Evolutionary conservation across 1,284 basidiomycete genomes (phyloP), one percentile per base, ranked within the genome.

Genomic region (Laetiporus sulphureus): DNA sequence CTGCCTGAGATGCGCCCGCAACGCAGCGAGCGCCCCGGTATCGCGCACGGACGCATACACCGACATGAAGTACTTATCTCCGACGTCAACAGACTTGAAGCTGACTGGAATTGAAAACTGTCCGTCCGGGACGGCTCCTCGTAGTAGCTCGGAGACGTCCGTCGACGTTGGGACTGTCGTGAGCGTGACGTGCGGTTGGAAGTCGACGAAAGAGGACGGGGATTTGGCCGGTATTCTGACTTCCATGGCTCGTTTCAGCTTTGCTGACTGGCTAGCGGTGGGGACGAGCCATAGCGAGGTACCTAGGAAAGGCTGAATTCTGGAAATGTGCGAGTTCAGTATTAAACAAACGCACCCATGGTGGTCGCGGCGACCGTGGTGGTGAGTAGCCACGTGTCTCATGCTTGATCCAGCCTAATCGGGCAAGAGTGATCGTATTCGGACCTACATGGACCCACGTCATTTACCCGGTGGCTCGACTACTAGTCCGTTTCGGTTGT

Each of bases 121-220:
- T 19, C 50, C 47, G 8, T 49, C 29, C 2, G 71, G 66, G 19
- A 83, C 57, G 3, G 71, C 60, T 1, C 61, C 56, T 4, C 66
- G 62, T 13, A 82, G 63, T 2, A 53, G 42, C 2, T 61, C 49
- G 1, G 58, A 41, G 18, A 60, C 32, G 10, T 54, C 45, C 13
- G 60, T 50, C 7, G 55, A 44, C 22, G 62, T 49, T 4, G 74
- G 69, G 21, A 78, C 58, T 2, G 73, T 68, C 4, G 72, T 73
- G 24, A 88, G 73, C 1, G 84, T 88, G 51, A 87, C 69, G 58
- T 88, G 85, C 1, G 83, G 82, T 23, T 71, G 55, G 56, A 86
- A 78, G 16, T 51, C 44, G 0, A 80, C 79, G 55, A 79, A 84
- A 0, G 79, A 75, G 35, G 64, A 49, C 20, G 58, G 54, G 1